These are phyloP conservation scores for Debaryomycetaceae sp. DNA, from an alignment of 1,139 yeast species.

Conservation along the genomic window DNA sequence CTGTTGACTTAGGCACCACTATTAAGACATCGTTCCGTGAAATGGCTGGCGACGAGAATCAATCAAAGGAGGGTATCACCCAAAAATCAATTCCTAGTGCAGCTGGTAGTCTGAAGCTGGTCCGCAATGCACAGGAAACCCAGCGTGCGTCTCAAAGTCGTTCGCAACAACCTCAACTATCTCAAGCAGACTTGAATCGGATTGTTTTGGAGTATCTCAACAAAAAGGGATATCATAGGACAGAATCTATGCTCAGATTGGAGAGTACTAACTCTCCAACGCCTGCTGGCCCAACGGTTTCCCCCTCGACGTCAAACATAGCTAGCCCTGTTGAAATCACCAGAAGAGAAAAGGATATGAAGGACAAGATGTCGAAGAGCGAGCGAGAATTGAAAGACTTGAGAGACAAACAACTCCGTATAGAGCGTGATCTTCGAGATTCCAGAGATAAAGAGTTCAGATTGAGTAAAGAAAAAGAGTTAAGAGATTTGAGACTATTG, in stretches of 20 bases:
- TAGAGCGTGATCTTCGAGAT: slow-evolving; percentile 39
- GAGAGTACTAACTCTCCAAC: slow-evolving; percentile 75
- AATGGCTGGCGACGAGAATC: slow-evolving; percentile 7
- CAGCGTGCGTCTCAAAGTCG: slow-evolving; percentile 7
- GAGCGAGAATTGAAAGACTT: slow-evolving; percentile 42
- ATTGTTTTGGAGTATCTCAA: slow-evolving; percentile 88
- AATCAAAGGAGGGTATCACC: slow-evolving; percentile 6
- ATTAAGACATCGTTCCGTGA: background rate
- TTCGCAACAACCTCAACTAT: slow-evolving; percentile 36
- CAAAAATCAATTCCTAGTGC: slow-evolving; percentile 2
- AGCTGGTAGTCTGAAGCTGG: slow-evolving; percentile 4
- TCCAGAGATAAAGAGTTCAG: slow-evolving; percentile 39
- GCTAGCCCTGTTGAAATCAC: slow-evolving; percentile 36
- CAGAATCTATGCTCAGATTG: slow-evolving; percentile 89
- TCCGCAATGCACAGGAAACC: slow-evolving; percentile 2
- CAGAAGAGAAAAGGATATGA: slow-evolving; percentile 24
- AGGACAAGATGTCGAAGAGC: slow-evolving; percentile 25
- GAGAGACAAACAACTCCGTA: slow-evolving; percentile 30
- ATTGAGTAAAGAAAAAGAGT: slow-evolving; percentile 39
- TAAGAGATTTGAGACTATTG: slow-evolving; percentile 37
- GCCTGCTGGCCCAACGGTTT: slow-evolving; percentile 50
- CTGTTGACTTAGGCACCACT: background rate
- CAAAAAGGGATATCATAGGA: slow-evolving; percentile 89
- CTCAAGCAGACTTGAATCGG: slow-evolving; percentile 80
- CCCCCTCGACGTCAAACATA: slow-evolving; percentile 40